phyloP scores from a whole-genome alignment of 2,329 filamentous ascomycete genomes.

The Escovopsis sp. region DNA sequence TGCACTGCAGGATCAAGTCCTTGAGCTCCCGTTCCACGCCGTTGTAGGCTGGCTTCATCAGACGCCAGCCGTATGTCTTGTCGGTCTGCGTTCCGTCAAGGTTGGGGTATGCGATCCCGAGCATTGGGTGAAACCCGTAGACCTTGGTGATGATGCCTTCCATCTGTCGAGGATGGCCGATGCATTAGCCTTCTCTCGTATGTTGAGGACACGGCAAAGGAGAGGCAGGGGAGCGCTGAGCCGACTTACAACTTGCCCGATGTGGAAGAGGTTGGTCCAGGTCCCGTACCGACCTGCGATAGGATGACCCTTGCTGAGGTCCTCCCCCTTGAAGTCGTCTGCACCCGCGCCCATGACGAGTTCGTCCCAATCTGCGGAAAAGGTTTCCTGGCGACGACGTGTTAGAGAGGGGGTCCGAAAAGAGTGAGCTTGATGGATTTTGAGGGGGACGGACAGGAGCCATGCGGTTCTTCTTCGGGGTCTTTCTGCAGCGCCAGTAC shows the following conservation, averaged over 20 bases:
- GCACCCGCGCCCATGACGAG: conserved; percentile 1
- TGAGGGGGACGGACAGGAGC: conserved; percentile 8
- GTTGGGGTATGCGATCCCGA: background rate
- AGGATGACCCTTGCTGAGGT: conserved; percentile 5
- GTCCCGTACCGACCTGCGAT: conserved; percentile 15
- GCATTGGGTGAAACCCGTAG: conserved; percentile 5
- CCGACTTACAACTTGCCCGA: conserved; percentile 13
- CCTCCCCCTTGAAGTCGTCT: conserved; percentile 6
- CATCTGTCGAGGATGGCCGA: conserved; percentile 9
- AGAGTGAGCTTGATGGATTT: background rate
- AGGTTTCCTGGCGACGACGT: conserved; percentile 11
- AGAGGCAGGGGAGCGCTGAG: background rate
- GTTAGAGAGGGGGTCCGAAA: background rate
- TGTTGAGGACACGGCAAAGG: background rate
- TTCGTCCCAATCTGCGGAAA: conserved; percentile 12
- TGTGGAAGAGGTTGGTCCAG: conserved; percentile 17
- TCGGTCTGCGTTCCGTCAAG: background rate
- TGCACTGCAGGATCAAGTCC: conserved; percentile 11
- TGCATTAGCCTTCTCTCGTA: background rate
- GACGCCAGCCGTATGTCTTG: conserved; percentile 10
- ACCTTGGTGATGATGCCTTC: conserved; percentile 12
- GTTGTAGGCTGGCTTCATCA: conserved; percentile 3
- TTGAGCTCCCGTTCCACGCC: conserved; percentile 11
- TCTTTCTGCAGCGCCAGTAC: conserved; percentile 9
- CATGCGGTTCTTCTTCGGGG: conserved; percentile 9